A percentile compares a stretch with the other conserved stretches of the same genome.
Conservation (phyloP, 768 basidiomycete genomes). For the Hemileccinum rubropunctum region DNA sequence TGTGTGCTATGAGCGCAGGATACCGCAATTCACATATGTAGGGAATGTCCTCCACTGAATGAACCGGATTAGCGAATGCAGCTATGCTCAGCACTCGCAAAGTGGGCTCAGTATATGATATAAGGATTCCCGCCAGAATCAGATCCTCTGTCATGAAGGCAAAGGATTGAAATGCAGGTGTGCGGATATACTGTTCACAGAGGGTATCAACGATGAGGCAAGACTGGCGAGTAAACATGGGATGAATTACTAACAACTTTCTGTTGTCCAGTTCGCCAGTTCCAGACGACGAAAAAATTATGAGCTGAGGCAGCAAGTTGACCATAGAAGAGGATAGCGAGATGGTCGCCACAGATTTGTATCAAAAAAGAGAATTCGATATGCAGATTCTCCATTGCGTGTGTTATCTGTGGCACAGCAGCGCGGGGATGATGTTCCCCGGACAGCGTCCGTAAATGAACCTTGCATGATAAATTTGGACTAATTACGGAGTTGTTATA, state of each 20-base stretch:
- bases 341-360: conserved; percentile 30
- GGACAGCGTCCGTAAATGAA: conserved; percentile 32
- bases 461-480: conserved; percentile 14
- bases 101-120: background rate
- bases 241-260: conserved; percentile 25
- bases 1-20: conserved; percentile 16
- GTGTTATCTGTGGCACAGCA: conserved; percentile 12
- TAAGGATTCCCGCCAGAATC: conserved; percentile 20
- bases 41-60: conserved; percentile 11
- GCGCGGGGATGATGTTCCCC: conserved; percentile 28
- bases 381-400: conserved; percentile 2
- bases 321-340: conserved; percentile 30
- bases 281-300: conserved; percentile 30
- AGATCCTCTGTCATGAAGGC: conserved; percentile 34
- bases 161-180: conserved; percentile 29
- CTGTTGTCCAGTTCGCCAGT: conserved; percentile 32
- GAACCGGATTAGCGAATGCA: background rate
- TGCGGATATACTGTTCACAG: conserved; percentile 17
- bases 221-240: background rate
- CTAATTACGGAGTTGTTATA: conserved; percentile 11
- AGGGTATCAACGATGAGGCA: conserved; percentile 2
- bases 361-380: conserved; percentile 22
- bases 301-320: background rate
- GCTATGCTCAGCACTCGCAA: conserved; percentile 22
- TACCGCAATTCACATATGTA: conserved; percentile 28